Percentiles rank a stretch among this genome's conserved stretches.
These are phyloP conservation scores for Dichomitus squalens DNA, from an alignment of 1,284 basidiomycete genomes.

Conservation along the genomic window DNA sequence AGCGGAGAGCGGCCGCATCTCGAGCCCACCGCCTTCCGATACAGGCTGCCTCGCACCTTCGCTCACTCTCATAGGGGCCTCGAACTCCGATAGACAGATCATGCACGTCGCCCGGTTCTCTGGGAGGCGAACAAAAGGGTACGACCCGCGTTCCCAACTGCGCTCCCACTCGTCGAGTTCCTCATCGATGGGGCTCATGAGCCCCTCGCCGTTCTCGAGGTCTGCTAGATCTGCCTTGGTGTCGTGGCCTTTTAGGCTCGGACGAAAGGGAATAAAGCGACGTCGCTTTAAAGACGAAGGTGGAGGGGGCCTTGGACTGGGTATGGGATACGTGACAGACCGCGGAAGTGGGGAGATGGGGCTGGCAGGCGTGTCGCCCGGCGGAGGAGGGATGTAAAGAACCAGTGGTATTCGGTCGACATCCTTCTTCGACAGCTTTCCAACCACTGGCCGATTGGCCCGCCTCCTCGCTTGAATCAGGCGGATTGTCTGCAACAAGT, in stretches of 20 bases:
- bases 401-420: constrained; percentile 77
- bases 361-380: constrained; percentile 43
- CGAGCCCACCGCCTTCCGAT: constrained; percentile 18
- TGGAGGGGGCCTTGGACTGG: background rate
- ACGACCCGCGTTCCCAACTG: constrained; percentile 46
- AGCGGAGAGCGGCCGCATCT: background rate
- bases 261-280: background rate
- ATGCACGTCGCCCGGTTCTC: constrained; percentile 76
- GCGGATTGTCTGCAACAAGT: background rate
- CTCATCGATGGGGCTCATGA: constrained; percentile 4
- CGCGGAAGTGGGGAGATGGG: background rate
- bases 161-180: constrained; percentile 41
- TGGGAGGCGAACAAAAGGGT: constrained; percentile 64
- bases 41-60: constrained; percentile 2
- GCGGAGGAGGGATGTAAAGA: constrained; percentile 72
- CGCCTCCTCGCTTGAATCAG: constrained; percentile 27
- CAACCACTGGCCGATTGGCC: constrained; percentile 37
- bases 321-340: background rate
- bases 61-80: constrained; percentile 56
- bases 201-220: background rate
- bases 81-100: constrained; percentile 78
- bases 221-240: background rate
- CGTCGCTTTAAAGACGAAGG: background rate
- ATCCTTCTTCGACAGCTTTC: constrained; percentile 61
- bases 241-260: background rate